Evolutionary conservation across 768 basidiomycete genomes (phyloP).

Genomic region (Russula sp.): DNA sequence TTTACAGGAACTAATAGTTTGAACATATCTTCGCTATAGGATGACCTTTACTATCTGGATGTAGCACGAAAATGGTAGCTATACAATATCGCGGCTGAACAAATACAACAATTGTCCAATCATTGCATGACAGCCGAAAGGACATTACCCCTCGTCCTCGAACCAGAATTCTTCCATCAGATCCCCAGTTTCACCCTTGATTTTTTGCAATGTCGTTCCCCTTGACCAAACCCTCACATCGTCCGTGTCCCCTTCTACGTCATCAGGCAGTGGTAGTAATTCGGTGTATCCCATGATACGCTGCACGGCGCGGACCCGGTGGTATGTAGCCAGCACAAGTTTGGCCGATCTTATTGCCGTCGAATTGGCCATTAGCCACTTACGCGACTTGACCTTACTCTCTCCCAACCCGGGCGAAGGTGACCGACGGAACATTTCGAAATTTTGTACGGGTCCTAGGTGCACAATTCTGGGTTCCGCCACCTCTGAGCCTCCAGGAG

Average conservation of each 20-base stretch:
- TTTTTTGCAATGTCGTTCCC: constrained; percentile 22
- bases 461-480: constrained; percentile 51
- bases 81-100: background rate
- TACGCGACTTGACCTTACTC: background rate
- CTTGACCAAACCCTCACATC: constrained; percentile 31
- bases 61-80: background rate
- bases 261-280: constrained; percentile 44
- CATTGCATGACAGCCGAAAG: background rate
- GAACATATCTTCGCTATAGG: background rate
- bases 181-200: constrained; percentile 25
- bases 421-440: constrained; percentile 23
- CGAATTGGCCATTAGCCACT: constrained; percentile 14
- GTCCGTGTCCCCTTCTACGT: constrained; percentile 27
- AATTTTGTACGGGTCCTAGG: constrained; percentile 46
- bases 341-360: constrained; percentile 40
- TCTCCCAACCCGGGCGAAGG: constrained; percentile 11
- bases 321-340: constrained; percentile 54
- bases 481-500: constrained; percentile 31
- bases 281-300: constrained; percentile 55
- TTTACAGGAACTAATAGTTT: background rate
- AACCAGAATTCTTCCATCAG: constrained; percentile 21
- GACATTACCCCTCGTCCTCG: constrained; percentile 2
- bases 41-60: background rate
- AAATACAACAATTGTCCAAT: background rate
- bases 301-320: constrained; percentile 57